Evolutionary conservation across 257 asterid genomes (phyloP), one percentile per base, ranked within the genome.

Genomic region (Fraxinus anomala): DNA sequence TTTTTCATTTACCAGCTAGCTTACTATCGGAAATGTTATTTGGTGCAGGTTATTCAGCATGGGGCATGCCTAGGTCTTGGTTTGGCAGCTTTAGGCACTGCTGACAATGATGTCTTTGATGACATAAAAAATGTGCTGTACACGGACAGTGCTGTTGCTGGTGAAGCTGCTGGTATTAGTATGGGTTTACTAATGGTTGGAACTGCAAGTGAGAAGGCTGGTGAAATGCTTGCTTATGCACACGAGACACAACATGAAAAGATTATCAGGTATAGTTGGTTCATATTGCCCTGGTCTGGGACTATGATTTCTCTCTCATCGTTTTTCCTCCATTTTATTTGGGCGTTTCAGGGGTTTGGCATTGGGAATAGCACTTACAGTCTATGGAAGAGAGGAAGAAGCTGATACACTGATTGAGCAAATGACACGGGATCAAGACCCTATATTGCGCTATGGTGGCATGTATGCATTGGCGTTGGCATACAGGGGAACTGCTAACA

Each of bases 1-100:
- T 73, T 74, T 72, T 72, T 51, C 24, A 33, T 54, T 72, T 30
- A 36, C 72, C 49, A 42, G 70, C 54, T 75, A 37, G 59, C 85
- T 82, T 23, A 82, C 61, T 37, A 70, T 70, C 39, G 76, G 68
- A 40, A 44, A 30, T 61, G 33, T 73, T 47, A 16, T 56, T 73
- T 78, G 67, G 39, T 80, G 82, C 94, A 95, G 98, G 97, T 93
- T 81, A 91, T 96, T 88, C 99, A 96, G 86, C 98, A 96, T 54
- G 99, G 99, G 83, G 99, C 98, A 73, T 96, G 99, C 85, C 91
- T 96, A 11, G 99, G 99, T 77, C 99, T 96, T 82, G 99, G 99
- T 73, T 80, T 93, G 89, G 98, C 99, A 44, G 93, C 98, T 23
- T 80, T 96, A 78, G 99, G 98, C 75, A 96, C 98, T 63, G 99